These are phyloP conservation scores for Aspergillus arachidicola DNA, from an alignment of 2,329 filamentous ascomycete species.

Conservation along the genomic window DNA sequence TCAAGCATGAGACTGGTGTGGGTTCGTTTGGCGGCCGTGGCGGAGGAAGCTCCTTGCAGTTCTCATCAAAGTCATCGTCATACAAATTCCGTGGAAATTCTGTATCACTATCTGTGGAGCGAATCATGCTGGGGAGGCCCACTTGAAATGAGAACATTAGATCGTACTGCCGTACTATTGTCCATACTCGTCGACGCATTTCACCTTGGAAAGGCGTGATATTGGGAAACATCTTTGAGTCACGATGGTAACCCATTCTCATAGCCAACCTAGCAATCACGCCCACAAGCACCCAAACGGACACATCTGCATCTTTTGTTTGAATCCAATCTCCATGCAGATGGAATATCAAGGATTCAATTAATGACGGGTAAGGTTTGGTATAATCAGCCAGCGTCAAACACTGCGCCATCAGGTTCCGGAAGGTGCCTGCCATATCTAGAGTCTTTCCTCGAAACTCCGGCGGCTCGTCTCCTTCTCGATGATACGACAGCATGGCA, in stretches of 20 bases:
- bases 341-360: slow-evolving; percentile 65
- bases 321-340: slow-evolving; percentile 63
- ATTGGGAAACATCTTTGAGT: slow-evolving; percentile 61
- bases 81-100: slow-evolving; percentile 63
- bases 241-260: slow-evolving; percentile 67
- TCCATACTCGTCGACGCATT: slow-evolving; percentile 55
- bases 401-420: slow-evolving; percentile 64
- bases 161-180: slow-evolving; percentile 60
- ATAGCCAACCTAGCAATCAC: slow-evolving; percentile 65
- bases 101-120: slow-evolving; percentile 65
- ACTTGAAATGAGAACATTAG: slow-evolving; percentile 68
- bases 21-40: slow-evolving; percentile 61
- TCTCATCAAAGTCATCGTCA: slow-evolving; percentile 66
- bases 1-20: slow-evolving; percentile 57
- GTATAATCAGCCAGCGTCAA: slow-evolving; percentile 66
- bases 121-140: slow-evolving; percentile 68
- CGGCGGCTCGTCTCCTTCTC: slow-evolving; percentile 64
- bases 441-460: slow-evolving; percentile 62
- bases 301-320: slow-evolving; percentile 61
- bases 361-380: slow-evolving; percentile 60
- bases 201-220: slow-evolving; percentile 65
- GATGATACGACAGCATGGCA: slow-evolving; percentile 63
- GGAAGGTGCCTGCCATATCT: slow-evolving; percentile 48
- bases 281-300: slow-evolving; percentile 61
- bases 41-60: slow-evolving; percentile 58